Conservation (phyloP, 148 eudicot species). For the Linanthus parryae region DNA sequence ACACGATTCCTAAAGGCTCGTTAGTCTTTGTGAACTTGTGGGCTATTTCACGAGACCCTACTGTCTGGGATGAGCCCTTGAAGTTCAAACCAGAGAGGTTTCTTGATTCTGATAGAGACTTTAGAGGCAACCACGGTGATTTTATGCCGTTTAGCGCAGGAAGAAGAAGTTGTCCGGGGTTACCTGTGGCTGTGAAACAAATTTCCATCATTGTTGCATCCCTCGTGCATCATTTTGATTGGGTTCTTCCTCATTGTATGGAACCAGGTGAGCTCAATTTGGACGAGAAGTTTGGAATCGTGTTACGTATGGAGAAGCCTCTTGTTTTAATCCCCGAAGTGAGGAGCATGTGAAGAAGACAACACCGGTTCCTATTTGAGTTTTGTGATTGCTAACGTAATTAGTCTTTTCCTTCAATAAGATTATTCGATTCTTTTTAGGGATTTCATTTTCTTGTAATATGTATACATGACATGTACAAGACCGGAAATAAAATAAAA, state of each 20-base stretch:
- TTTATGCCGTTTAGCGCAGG: neutral
- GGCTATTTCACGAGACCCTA: neutral
- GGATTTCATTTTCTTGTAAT: too few species aligned
- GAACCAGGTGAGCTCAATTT: neutral
- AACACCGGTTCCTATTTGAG: too few species aligned
- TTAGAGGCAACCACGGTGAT: neutral
- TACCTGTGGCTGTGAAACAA: neutral
- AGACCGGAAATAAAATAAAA: too few species aligned
- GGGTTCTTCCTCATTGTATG: neutral
- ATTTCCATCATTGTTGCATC: neutral
- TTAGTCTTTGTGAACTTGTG: neutral
- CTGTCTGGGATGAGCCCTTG: neutral
- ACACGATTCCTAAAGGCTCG: neutral
- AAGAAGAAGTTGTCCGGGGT: neutral
- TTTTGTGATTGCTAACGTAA: too few species aligned
- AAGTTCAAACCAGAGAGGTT: neutral
- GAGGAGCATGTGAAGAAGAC: too few species aligned
- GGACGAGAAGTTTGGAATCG: too few species aligned
- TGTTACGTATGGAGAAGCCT: too few species aligned
- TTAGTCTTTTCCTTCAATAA: too few species aligned
- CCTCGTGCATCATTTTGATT: too few species aligned
- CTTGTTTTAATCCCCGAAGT: too few species aligned
- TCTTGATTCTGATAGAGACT: neutral
- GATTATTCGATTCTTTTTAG: too few species aligned
- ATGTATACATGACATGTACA: too few species aligned